Evolutionary conservation across 352 stramenopile genomes (phyloP).

Genomic region (Blastocystis sp.): DNA sequence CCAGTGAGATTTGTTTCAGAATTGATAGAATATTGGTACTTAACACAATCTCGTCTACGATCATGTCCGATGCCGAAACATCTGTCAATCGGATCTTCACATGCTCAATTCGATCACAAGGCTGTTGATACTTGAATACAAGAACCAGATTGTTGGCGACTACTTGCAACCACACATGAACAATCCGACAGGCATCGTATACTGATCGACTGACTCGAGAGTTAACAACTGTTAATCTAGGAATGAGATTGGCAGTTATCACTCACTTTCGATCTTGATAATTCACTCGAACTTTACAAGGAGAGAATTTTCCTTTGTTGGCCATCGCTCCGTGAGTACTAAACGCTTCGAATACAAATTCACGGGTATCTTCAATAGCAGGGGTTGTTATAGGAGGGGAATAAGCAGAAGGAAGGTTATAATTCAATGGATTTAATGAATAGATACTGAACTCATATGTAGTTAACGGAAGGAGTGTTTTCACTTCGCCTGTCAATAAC

Average conservation of each 20-base stretch:
- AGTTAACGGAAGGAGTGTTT: slow-evolving; percentile 21
- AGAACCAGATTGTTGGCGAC: slow-evolving; percentile 19
- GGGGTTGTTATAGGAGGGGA: slow-evolving; percentile 1
- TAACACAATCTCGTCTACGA: neutral
- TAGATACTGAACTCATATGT: slow-evolving; percentile 41
- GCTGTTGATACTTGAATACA: slow-evolving; percentile 16
- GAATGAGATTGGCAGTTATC: neutral
- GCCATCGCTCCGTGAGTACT: neutral
- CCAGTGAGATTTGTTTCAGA: slow-evolving; percentile 1
- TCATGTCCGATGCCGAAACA: neutral
- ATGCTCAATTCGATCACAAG: neutral
- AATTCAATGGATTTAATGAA: slow-evolving; percentile 19
- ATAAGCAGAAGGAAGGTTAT: slow-evolving; percentile 21
- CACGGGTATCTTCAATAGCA: neutral
- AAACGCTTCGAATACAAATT: slow-evolving; percentile 19
- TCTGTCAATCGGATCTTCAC: slow-evolving; percentile 42
- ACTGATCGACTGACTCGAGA: neutral
- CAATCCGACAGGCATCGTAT: slow-evolving; percentile 12
- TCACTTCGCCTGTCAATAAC: neutral
- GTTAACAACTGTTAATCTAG: neutral
- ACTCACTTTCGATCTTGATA: slow-evolving; percentile 2
- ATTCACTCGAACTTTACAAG: neutral
- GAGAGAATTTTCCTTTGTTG: slow-evolving; percentile 20
- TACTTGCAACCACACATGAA: neutral
- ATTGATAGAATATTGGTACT: neutral